Base-by-base conservation (phyloP, 768 basidiomycete species). In the Hebeloma cylindrosporum region DNA sequence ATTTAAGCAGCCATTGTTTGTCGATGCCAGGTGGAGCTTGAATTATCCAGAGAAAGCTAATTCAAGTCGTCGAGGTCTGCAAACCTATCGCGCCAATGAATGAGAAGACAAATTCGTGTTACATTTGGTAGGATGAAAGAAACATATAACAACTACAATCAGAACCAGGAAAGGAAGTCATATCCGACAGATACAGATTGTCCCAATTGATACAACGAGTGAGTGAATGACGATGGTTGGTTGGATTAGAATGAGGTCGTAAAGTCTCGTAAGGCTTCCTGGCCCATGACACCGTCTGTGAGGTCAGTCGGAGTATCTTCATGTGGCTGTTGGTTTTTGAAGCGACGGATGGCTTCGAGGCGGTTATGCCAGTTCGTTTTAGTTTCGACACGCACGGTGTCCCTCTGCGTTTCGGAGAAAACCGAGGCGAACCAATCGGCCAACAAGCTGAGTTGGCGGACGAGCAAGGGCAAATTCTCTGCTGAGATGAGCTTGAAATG, bases 401-500 rank as follows among this genome's bases (percentile, higher is more conserved):
- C 89, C 32, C 71, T 67, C 48, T 83, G 76, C 6, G 91, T 93
- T 47, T 78, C 71, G 42, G 81, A 73, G 58, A 87, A 96, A 31
- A 95, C 81, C 14, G 84, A 82, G 2, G 91, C 85, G 60, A 95
- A 93, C 80, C 93, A 88, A 68, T 95, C 92, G 2, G 89, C 82
- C 41, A 93, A 70, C 20, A 95, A 70, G 52, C 89, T 85, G 35
- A 98, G 77, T 58, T 96, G 93, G 34, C 95, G 79, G 23, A 96
- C 82, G 38, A 95, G 74, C n/a, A 86, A 67, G 4, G 96, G 90
- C 5, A 99, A 73, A 48, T 84, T 86, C 49, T 85, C 81, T 6
- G 91, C 88, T 1, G 91, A 94, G 40, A 98, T 88, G 45, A 98
- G 77, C 72, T 97, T 97, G 75, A 93, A 95, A 56, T 85, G 81